Percentiles rank a stretch among this genome's conserved stretches.
phyloP scores from a whole-genome alignment of 345 rosid genomes.

The Diplotaxis tenuifolia region DNA sequence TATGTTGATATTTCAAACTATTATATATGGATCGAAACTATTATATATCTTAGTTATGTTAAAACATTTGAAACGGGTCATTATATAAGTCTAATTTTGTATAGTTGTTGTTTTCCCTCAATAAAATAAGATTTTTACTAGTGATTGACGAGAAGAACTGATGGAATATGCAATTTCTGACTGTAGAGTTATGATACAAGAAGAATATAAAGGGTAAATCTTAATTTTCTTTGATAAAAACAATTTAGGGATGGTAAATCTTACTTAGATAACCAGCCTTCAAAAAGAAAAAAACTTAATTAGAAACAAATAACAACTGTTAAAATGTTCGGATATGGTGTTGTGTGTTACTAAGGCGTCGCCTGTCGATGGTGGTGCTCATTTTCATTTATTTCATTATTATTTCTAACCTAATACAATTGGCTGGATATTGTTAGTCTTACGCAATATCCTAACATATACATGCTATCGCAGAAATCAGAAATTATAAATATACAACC shows the following conservation, averaged over 20 bases:
- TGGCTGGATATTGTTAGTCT: neutral
- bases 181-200: neutral
- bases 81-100: constrained; percentile 6
- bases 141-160: neutral
- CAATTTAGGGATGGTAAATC: too few species aligned
- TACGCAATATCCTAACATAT: neutral
- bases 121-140: neutral
- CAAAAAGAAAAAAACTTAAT: too few species aligned
- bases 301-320: neutral
- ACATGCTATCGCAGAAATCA: neutral
- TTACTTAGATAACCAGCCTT: too few species aligned
- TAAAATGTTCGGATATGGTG: neutral
- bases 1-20: too few species aligned
- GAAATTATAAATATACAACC: neutral
- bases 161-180: neutral
- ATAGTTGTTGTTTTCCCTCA: constrained; percentile 26
- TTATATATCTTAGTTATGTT: neutral
- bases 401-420: neutral
- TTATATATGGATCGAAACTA: too few species aligned
- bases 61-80: constrained; percentile 26
- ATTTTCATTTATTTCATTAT: neutral
- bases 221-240: too few species aligned
- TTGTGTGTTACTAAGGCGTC: neutral
- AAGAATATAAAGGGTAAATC: neutral
- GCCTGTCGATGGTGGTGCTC: neutral